Conservation (phyloP, 352 stramenopile species). For the Phytophthora uliginosa region DNA sequence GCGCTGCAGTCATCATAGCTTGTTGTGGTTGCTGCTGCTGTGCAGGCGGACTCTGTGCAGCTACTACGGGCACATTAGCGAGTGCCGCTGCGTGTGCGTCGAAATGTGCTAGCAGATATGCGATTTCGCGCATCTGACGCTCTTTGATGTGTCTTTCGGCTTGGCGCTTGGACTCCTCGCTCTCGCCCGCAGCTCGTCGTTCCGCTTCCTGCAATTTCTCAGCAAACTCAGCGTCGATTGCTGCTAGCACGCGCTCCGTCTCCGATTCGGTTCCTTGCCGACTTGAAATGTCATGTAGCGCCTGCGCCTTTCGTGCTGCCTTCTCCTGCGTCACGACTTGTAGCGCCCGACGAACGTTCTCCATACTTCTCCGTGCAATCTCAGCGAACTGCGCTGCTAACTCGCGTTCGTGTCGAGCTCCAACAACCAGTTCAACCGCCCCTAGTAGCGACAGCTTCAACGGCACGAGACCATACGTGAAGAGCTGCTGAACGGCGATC, state of each 20-base stretch:
- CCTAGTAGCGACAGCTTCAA: conserved; percentile 60
- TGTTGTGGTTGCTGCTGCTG: conserved; percentile 24
- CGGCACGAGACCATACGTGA: conserved; percentile 59
- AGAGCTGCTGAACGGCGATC: conserved; percentile 65
- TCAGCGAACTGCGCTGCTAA: conserved; percentile 43
- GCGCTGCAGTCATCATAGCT: conserved; percentile 8
- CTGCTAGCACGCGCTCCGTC: conserved; percentile 31
- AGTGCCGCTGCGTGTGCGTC: conserved; percentile 32
- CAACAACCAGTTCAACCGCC: conserved; percentile 68
- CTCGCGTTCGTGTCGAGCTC: conserved; percentile 64
- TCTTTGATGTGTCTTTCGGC: conserved; percentile 50
- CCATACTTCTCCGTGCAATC: conserved; percentile 31
- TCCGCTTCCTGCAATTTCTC: conserved; percentile 50
- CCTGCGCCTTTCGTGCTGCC: conserved; percentile 49
- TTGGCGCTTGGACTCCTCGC: conserved; percentile 37
- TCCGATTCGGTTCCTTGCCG: conserved; percentile 13
- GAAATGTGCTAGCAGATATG: conserved; percentile 58
- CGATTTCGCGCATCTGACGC: conserved; percentile 55
- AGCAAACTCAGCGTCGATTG: conserved; percentile 57
- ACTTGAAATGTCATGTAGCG: conserved; percentile 28
- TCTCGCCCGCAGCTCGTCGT: conserved; percentile 26
- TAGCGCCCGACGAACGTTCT: conserved; percentile 41
- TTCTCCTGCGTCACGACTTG: conserved; percentile 62
- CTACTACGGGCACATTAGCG: neutral
- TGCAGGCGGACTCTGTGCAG: neutral